phyloP scores from a whole-genome alignment of 352 stramenopile genomes.

The Albugo candida region DNA sequence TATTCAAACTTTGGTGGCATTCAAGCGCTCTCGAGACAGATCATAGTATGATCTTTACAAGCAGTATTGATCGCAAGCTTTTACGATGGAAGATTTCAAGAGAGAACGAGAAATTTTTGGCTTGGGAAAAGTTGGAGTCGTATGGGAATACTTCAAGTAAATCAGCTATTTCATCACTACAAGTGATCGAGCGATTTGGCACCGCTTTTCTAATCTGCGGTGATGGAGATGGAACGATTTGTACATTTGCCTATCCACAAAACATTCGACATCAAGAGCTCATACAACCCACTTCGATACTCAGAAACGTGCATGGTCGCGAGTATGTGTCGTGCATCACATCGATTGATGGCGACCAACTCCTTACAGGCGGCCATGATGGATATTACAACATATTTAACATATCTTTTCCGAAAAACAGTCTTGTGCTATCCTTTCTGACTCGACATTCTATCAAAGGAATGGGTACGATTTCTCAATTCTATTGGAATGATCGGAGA shows the following conservation, averaged over 20 bases:
- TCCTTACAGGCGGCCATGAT: slow-evolving; percentile 62
- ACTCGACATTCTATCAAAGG: slow-evolving; percentile 57
- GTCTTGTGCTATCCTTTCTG: slow-evolving; percentile 1
- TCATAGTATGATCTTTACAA: slow-evolving; percentile 28
- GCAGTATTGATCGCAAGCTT: slow-evolving; percentile 33
- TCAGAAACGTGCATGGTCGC: slow-evolving; percentile 38
- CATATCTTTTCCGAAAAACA: no score
- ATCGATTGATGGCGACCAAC: slow-evolving; percentile 8
- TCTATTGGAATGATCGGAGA: slow-evolving; percentile 17
- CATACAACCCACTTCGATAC: slow-evolving; percentile 11
- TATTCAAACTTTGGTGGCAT: slow-evolving; percentile 57
- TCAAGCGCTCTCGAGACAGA: background rate
- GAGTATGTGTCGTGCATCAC: slow-evolving; percentile 46
- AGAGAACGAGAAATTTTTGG: no score
- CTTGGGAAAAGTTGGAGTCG: no score
- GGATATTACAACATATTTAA: slow-evolving; percentile 19
- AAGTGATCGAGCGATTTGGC: slow-evolving; percentile 18
- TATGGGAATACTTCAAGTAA: slow-evolving; percentile 24
- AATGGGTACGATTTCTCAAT: slow-evolving; percentile 49
- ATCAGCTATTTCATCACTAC: slow-evolving; percentile 25
- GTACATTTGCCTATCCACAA: slow-evolving; percentile 20
- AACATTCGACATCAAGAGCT: background rate
- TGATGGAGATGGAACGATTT: slow-evolving; percentile 53
- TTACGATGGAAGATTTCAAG: slow-evolving; percentile 22
- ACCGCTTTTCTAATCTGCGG: slow-evolving; percentile 43